These are phyloP conservation scores for Kazachstania taianensis DNA, from an alignment of 805 yeast genomes.

Conservation along the genomic window DNA sequence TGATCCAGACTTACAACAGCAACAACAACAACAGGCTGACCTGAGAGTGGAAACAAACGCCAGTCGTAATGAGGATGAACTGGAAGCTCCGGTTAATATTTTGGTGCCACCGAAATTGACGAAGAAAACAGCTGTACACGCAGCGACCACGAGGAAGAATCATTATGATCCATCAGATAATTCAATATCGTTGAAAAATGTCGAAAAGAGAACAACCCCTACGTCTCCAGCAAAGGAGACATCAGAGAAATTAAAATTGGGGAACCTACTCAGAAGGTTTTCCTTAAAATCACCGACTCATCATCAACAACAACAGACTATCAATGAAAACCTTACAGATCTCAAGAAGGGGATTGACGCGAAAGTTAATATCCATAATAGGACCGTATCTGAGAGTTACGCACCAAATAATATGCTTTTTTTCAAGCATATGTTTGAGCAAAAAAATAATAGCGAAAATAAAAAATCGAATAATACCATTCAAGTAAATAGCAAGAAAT, in stretches of 20 bases:
- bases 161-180: constrained; percentile 7
- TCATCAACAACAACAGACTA: neutral
- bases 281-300: constrained; percentile 6
- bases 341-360: no score
- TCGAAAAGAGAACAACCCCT: neutral
- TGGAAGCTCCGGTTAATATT: neutral
- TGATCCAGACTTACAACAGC: neutral
- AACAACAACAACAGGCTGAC: neutral
- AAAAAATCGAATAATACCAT: neutral
- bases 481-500: neutral
- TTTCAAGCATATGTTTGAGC: neutral
- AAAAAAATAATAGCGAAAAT: neutral
- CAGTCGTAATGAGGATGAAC: neutral
- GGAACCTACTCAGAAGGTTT: constrained; percentile 8
- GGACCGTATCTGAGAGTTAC: constrained; percentile 4
- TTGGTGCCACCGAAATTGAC: constrained; percentile 3
- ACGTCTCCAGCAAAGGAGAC: neutral
- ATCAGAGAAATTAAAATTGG: constrained; percentile 4
- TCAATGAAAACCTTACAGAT: neutral
- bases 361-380: constrained; percentile 1
- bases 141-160: constrained; percentile 32
- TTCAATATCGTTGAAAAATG: neutral
- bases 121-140: constrained; percentile 29
- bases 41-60: neutral
- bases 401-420: neutral